Evolutionary conservation across 2,329 filamentous ascomycete genomes (phyloP).

Genomic region (Aspergillus fumigatiaffinis): DNA sequence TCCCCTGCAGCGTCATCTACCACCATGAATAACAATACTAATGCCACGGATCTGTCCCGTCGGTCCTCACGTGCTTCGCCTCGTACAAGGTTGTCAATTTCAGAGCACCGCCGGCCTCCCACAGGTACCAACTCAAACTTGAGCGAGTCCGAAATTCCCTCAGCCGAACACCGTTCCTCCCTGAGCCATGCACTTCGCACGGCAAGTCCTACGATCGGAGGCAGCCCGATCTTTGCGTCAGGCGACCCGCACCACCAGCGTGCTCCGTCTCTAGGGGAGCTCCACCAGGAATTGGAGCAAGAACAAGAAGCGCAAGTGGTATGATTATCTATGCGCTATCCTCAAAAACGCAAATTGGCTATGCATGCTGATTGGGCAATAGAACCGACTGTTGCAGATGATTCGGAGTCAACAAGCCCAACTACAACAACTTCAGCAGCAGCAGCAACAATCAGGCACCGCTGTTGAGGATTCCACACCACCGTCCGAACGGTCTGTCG

Average conservation of each 20-base stretch:
- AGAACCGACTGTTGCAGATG: slow-evolving; percentile 50
- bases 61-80: slow-evolving; percentile 35
- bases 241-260: slow-evolving; percentile 48
- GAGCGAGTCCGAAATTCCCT: slow-evolving; percentile 31
- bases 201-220: slow-evolving; percentile 42
- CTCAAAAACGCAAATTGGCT: slow-evolving; percentile 1
- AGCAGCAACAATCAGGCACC: slow-evolving; percentile 29
- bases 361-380: neutral
- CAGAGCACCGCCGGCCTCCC: slow-evolving; percentile 42
- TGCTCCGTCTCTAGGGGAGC: slow-evolving; percentile 45
- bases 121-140: slow-evolving; percentile 38
- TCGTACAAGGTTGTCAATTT: slow-evolving; percentile 34
- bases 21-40: slow-evolving; percentile 60
- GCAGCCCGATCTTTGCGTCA: slow-evolving; percentile 39
- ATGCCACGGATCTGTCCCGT: slow-evolving; percentile 62
- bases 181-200: slow-evolving; percentile 37
- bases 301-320: slow-evolving; percentile 52
- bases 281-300: slow-evolving; percentile 50
- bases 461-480: slow-evolving; percentile 43
- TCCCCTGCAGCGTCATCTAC: slow-evolving; percentile 6
- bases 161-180: slow-evolving; percentile 37
- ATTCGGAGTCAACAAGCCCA: slow-evolving; percentile 47
- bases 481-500: slow-evolving; percentile 39
- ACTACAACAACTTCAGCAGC: slow-evolving; percentile 38
- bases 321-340: slow-evolving; percentile 12